Base-by-base conservation (phyloP, 345 rosid genomes). In the Ailanthus altissimus region DNA sequence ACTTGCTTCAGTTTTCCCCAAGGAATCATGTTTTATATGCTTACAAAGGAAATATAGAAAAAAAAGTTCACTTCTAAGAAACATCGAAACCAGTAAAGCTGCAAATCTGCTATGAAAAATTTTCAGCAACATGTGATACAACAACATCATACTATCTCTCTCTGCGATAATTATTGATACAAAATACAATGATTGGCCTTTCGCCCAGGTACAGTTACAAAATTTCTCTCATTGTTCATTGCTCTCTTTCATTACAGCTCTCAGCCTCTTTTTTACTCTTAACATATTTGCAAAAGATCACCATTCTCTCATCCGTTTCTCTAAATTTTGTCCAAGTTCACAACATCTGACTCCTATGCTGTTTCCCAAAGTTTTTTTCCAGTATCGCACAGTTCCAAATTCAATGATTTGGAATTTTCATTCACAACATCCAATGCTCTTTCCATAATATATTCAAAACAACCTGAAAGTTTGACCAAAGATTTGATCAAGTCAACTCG, bases 121-220 rank as follows among this genome's bases (percentile, higher is more conserved):
- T 74, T 57, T 62, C 62, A 78, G 60, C 14, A 32, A 20, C 46
- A 40, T 28, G 68, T 53, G 54, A 75, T 69, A 54, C 51, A 62
- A 70, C 64, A 53, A 72, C 57, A 7, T 8, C 13, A 21, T n/a
- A 18, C 51, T 26, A 2, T 51, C 12, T 23, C 36, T 21, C 40
- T 40, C n/a, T 56, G 38, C 20, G 8, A 65, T 11, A 65, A 42
- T 16, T 42, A 42, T 32, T 56, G 58, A 40, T 59, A 73, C 77
- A 79, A 20, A 50, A 45, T 25, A 66, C 63, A 64, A 4, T 12
- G 2, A 21, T 78, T 16, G 45, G 20, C 68, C 7, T 28, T 50
- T 42, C 15, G 14, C 8, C 28, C 10, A 6, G 53, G 4, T 51
- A 72, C 63, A 67, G 25, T 59, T 6, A 25, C 47, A 46, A 73